Evolutionary conservation across 257 asterid genomes (phyloP).

Genomic region (Galeopsis tetrahit): DNA sequence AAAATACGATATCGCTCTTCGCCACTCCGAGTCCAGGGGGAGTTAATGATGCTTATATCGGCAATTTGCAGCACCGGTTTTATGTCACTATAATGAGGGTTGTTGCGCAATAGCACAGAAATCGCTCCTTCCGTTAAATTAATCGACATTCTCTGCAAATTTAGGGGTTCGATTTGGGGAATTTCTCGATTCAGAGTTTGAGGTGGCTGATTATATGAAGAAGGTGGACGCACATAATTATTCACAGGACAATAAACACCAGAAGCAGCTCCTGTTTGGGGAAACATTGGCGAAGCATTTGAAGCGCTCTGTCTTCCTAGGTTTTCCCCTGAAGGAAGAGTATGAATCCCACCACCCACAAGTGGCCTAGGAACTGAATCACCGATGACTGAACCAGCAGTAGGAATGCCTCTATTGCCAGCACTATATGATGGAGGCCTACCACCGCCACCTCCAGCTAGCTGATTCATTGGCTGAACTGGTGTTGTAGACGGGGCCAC

Average conservation of each 20-base stretch:
- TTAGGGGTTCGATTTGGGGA: conserved; percentile 18
- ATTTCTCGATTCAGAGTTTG: conserved; percentile 32
- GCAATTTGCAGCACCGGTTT: conserved; percentile 75
- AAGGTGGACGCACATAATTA: conserved; percentile 69
- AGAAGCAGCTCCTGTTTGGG: conserved; percentile 52
- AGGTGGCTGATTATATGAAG: conserved; percentile 64
- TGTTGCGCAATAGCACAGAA: conserved; percentile 48
- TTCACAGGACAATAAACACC: conserved; percentile 51
- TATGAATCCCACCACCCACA: conserved; percentile 44
- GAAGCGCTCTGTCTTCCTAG: conserved; percentile 48
- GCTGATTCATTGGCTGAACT: conserved; percentile 53
- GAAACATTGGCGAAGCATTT: conserved; percentile 40
- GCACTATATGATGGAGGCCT: conserved; percentile 45
- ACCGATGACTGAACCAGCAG: conserved; percentile 33
- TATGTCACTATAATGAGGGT: conserved; percentile 36
- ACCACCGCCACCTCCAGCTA: conserved; percentile 32
- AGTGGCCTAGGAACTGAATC: conserved; percentile 46
- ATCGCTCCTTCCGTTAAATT: conserved; percentile 69
- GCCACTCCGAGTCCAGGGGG: conserved; percentile 44
- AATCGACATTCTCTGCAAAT: conserved; percentile 43
- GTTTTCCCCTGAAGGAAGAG: conserved; percentile 46
- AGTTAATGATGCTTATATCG: conserved; percentile 55
- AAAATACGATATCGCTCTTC: conserved; percentile 68
- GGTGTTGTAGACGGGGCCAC: conserved; percentile 46
- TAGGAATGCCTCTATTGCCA: neutral